A percentile compares a stretch with the other conserved stretches of the same genome.
Conservation (phyloP, 257 asterid genomes). For the Salvia hispanica region DNA sequence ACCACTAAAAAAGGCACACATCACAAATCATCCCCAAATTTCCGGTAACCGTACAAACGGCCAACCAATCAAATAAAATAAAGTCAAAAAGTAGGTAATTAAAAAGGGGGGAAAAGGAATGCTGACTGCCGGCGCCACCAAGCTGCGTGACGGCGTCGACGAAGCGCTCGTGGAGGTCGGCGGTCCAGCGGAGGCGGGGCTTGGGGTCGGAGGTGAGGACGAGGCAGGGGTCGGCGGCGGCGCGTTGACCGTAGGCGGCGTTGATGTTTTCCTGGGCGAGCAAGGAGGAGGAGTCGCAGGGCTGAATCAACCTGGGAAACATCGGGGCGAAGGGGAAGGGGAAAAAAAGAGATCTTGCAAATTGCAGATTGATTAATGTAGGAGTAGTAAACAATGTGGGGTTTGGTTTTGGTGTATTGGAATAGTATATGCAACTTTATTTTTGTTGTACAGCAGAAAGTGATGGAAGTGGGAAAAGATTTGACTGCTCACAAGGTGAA, state of each 20-base stretch:
- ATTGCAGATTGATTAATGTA: no score
- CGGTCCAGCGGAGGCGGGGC: conserved; percentile 85
- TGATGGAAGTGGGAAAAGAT: conserved; percentile 32
- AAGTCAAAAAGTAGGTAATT: neutral
- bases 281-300: conserved; percentile 42
- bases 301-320: conserved; percentile 70
- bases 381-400: conserved; percentile 12
- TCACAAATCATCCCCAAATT: neutral
- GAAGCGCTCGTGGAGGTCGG: conserved; percentile 81
- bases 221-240: conserved; percentile 60
- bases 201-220: conserved; percentile 78
- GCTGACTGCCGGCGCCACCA: conserved; percentile 78
- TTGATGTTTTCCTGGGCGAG: conserved; percentile 35
- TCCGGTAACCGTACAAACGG: neutral
- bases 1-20: neutral
- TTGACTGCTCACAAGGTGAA: conserved; percentile 31
- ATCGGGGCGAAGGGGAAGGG: conserved; percentile 36
- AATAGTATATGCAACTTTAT: conserved; percentile 35
- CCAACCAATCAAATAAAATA: conserved; percentile 2
- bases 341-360: conserved; percentile 32
- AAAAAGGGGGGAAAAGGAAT: conserved; percentile 23
- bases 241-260: conserved; percentile 44
- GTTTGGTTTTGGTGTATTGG: conserved; percentile 30
- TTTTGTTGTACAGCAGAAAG: conserved; percentile 33
- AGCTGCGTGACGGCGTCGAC: conserved; percentile 86